These are phyloP conservation scores for Lodderomyces margitis DNA, from an alignment of 1,139 yeast genomes.

Conservation along the genomic window DNA sequence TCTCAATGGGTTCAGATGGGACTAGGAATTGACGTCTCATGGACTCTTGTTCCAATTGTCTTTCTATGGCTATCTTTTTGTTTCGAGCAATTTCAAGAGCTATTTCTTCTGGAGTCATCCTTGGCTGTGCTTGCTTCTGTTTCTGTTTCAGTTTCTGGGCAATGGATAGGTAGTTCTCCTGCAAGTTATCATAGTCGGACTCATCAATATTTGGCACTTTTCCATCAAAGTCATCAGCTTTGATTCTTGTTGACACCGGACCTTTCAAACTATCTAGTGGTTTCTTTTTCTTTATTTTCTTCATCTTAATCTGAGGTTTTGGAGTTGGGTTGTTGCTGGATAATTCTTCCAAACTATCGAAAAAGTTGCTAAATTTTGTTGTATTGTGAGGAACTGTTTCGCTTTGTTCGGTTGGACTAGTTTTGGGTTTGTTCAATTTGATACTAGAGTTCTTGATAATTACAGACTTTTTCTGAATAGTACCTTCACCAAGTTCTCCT, in stretches of 20 bases:
- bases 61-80: not conserved
- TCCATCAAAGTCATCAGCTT: slow-evolving; percentile 23
- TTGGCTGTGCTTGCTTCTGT: slow-evolving; percentile 14
- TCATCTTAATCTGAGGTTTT: slow-evolving; percentile 39
- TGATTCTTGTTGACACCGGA: slow-evolving; percentile 14
- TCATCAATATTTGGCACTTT: slow-evolving; percentile 30
- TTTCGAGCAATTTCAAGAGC: slow-evolving; percentile 39
- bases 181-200: slow-evolving; percentile 35
- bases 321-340: slow-evolving; percentile 31
- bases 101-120: slow-evolving; percentile 44
- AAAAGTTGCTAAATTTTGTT: slow-evolving; percentile 18
- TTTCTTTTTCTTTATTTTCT: slow-evolving; percentile 36
- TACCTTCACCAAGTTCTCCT: slow-evolving; percentile 15
- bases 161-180: slow-evolving; percentile 43
- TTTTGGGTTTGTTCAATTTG: slow-evolving; percentile 1
- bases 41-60: slow-evolving; percentile 16
- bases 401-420: slow-evolving; percentile 13
- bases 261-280: slow-evolving; percentile 16
- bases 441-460: slow-evolving; percentile 10
- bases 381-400: slow-evolving; percentile 5
- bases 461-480: slow-evolving; percentile 9
- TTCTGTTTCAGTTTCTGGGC: slow-evolving; percentile 39
- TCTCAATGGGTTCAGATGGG: slow-evolving; percentile 12
- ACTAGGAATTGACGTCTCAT: slow-evolving; percentile 7
- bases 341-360: slow-evolving; percentile 31